Base-by-base conservation (phyloP, 192 early-diverging fungal species). In the Coemansia sp. region DNA sequence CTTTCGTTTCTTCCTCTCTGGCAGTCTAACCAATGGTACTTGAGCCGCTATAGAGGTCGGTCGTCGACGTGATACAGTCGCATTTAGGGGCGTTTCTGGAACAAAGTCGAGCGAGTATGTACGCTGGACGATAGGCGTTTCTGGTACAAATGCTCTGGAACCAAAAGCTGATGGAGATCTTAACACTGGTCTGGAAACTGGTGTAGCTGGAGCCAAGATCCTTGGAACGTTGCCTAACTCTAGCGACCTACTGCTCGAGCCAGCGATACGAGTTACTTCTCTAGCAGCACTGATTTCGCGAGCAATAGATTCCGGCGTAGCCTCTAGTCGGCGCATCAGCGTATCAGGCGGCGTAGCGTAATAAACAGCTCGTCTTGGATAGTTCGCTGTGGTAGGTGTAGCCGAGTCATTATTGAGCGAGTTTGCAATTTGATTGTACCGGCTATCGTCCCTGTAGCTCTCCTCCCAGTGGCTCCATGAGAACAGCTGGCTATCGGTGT, bases 391-490 rank as follows among this genome's bases (percentile, higher is more conserved):
- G 31, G 31, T 7, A n/a, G 53, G 33, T 8, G 44, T 62, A 15
- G 58, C 33, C 8, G n/a, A 31, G 27, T n/a, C 65, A 31, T 40
- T n/a, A 1, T 38, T 13, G 10, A 69, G 71, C 15, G 76, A 78
- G 20, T 70, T 64, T 4, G 60, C 13, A n/a, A 70, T 29, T 57
- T 67, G 29, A 39, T 58, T 73, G 39, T 73, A 46, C 11, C 65
- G 15, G 10, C 55, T 66, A 22, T 79, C 77, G 41, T 79, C 77
- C 6, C 47, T 63, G 7, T 67, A 29, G 58, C 77, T 79, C 40
- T 79, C 68, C 22, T 79, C 72, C 44, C 73, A 69, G 6, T 62
- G 61, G 13, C 38, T 33, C 61, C 61, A 62, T 18, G 61, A 62
- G 12, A 72, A 74, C 16, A 70, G 63, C 63, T 64, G 22, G 24